Conservation (phyloP, 495 filamentous ascomycete species). For the Aspergillus asperescens region DNA sequence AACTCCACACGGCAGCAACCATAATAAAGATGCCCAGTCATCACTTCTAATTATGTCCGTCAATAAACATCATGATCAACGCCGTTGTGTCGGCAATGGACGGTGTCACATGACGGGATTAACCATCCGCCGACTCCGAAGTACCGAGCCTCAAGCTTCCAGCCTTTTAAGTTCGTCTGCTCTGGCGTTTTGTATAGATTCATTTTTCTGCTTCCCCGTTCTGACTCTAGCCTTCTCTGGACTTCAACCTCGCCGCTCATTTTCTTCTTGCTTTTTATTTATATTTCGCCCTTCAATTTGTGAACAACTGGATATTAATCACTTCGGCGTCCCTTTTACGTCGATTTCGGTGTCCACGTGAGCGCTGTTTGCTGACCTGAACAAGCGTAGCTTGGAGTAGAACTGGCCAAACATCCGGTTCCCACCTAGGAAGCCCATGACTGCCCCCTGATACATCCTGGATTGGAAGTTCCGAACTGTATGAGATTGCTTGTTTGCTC, state of each 20-base stretch:
- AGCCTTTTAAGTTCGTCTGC: background rate
- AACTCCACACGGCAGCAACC: too few species aligned
- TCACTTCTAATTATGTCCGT: too few species aligned
- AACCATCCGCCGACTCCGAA: background rate
- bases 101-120: background rate
- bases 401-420: background rate
- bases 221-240: background rate
- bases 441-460: too few species aligned
- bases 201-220: conserved; percentile 1
- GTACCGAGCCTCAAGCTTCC: background rate
- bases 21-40: too few species aligned
- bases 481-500: background rate
- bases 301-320: background rate
- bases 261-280: background rate
- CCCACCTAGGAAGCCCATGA: too few species aligned
- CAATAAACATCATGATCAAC: too few species aligned
- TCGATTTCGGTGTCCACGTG: conserved; percentile 1
- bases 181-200: conserved; percentile 11
- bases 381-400: background rate
- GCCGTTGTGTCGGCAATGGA: background rate
- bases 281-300: background rate
- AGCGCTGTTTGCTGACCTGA: conserved; percentile 4
- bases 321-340: background rate
- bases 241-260: background rate
- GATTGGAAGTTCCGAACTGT: background rate